A percentile compares a stretch with the other conserved stretches of the same genome.
phyloP scores from a whole-genome alignment of 1,284 basidiomycete species.

The Malassezia psittaci region DNA sequence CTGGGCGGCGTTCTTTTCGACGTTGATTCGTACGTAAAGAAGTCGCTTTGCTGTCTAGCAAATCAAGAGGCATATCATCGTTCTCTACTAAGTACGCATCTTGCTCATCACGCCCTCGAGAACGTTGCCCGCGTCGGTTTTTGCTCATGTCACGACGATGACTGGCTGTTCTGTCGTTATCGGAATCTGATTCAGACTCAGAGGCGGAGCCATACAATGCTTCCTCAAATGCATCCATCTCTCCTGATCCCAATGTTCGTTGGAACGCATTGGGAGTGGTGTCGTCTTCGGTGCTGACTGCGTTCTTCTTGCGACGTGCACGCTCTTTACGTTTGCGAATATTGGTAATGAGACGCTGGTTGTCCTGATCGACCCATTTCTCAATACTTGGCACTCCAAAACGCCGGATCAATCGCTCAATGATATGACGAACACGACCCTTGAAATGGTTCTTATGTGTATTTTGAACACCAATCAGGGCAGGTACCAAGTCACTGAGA shows the following conservation, averaged over 20 bases:
- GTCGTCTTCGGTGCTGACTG: slow-evolving; percentile 50
- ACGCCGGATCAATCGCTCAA: slow-evolving; percentile 85
- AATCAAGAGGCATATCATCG: slow-evolving; percentile 88
- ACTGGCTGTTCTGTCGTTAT: neutral
- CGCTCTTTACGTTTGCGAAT: slow-evolving; percentile 86
- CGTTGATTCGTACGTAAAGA: slow-evolving; percentile 10
- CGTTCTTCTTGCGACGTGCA: slow-evolving; percentile 56
- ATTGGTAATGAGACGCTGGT: slow-evolving; percentile 70
- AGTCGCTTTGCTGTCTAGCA: slow-evolving; percentile 60
- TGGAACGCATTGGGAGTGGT: slow-evolving; percentile 2
- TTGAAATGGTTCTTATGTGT: slow-evolving; percentile 99
- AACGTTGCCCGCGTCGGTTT: neutral
- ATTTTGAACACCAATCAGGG: slow-evolving; percentile 79
- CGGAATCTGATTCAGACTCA: slow-evolving; percentile 33
- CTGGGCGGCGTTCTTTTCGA: slow-evolving; percentile 49
- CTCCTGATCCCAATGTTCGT: neutral
- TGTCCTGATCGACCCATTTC: slow-evolving; percentile 56
- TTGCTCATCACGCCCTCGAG: slow-evolving; percentile 48
- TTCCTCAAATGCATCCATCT: slow-evolving; percentile 41
- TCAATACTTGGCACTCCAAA: slow-evolving; percentile 77
- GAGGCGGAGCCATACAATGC: slow-evolving; percentile 40
- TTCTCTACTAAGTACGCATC: slow-evolving; percentile 65
- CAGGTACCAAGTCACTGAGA: slow-evolving; percentile 68
- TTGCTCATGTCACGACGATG: neutral
- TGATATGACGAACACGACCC: slow-evolving; percentile 86